These are phyloP conservation scores for Phytophthora sojae DNA, from an alignment of 352 stramenopile genomes.

Conservation along the genomic window DNA sequence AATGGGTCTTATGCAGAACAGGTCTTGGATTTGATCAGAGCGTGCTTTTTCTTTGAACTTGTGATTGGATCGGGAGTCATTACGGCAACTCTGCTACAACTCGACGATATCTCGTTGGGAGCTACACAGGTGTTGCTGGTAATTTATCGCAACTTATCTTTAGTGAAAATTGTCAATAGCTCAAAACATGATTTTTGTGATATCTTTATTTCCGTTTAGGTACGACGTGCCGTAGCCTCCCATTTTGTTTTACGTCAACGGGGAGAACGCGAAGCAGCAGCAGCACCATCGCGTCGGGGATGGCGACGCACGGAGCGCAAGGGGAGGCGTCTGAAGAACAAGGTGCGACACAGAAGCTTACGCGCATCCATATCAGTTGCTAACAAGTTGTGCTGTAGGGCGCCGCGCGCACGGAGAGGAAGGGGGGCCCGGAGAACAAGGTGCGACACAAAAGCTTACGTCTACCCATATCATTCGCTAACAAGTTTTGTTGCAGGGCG, in stretches of 20 bases:
- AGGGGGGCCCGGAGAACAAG: neutral
- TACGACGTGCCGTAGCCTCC: neutral
- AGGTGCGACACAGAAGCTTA: neutral
- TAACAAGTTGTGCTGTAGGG: neutral
- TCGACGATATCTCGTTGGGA: neutral
- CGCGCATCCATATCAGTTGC: neutral
- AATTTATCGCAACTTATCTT: slow-evolving; percentile 1
- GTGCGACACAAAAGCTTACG: neutral
- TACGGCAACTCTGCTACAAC: neutral
- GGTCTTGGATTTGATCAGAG: too few species aligned
- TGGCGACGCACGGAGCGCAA: neutral
- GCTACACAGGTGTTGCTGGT: neutral
- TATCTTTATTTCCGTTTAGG: neutral
- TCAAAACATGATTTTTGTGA: neutral
- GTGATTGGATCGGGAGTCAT: neutral
- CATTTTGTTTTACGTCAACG: too few species aligned
- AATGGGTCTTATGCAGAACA: too few species aligned
- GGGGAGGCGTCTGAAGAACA: neutral
- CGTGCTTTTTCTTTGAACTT: too few species aligned
- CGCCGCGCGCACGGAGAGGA: neutral
- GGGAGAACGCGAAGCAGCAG: too few species aligned
- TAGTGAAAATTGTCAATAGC: slow-evolving; percentile 1
- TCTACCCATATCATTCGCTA: neutral
- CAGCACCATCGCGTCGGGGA: neutral
- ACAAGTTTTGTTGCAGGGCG: neutral